Percentiles rank a stretch among this genome's conserved stretches.
phyloP scores from a whole-genome alignment of 768 basidiomycete species.

The Lentinula aciculospora region DNA sequence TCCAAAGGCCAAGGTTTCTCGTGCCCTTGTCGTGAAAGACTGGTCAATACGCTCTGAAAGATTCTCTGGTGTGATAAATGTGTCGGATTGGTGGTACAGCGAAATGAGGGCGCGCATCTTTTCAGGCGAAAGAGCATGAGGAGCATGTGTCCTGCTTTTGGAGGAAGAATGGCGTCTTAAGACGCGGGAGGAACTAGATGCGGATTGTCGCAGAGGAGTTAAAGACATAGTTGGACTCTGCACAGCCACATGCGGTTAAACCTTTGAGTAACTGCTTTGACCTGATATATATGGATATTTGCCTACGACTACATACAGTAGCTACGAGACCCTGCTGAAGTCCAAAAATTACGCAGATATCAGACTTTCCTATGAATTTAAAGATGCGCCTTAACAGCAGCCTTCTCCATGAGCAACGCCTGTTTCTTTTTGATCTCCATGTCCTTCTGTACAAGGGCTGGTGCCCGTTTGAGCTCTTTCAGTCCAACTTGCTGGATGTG shows the following conservation, averaged over 20 bases:
- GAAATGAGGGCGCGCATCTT: conserved; percentile 70
- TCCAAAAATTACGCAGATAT: too few species aligned
- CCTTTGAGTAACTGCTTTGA: too few species aligned
- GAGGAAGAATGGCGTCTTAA: conserved; percentile 14
- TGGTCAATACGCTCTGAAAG: conserved; percentile 59
- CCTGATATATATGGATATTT: too few species aligned
- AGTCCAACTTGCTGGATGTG: conserved; percentile 96
- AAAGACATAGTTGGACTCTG: neutral
- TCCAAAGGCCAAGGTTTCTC: neutral
- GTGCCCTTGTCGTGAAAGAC: conserved; percentile 37
- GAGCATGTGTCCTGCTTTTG: conserved; percentile 16
- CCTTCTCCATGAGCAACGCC: conserved; percentile 46
- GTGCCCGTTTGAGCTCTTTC: conserved; percentile 77
- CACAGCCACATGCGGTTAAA: conserved; percentile 5
- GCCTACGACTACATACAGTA: too few species aligned
- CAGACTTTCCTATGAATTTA: too few species aligned
- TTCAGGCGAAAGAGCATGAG: conserved; percentile 39
- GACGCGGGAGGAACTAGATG: neutral
- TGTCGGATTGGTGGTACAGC: conserved; percentile 71
- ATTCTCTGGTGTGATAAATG: conserved; percentile 68
- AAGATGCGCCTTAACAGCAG: conserved; percentile 54
- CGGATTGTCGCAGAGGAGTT: neutral
- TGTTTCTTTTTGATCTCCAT: conserved; percentile 56
- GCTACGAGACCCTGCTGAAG: too few species aligned
- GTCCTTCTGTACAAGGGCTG: conserved; percentile 47